Evolutionary conservation across 1,284 basidiomycete species (phyloP).

Genomic region (Apiotrichum brassicae): DNA sequence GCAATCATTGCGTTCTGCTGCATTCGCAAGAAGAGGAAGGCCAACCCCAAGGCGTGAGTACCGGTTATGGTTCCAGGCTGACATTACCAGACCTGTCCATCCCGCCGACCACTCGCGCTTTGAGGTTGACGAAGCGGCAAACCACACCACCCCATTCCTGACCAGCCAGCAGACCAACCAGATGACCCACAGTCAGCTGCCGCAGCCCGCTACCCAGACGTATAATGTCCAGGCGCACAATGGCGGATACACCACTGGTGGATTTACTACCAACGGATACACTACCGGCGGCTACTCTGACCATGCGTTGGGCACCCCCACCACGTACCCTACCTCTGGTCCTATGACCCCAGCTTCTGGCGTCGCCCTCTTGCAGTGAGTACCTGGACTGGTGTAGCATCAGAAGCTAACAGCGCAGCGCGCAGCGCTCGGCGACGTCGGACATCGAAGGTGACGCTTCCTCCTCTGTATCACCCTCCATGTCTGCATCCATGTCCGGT

Average conservation of each 20-base stretch:
- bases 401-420: background rate
- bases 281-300: background rate
- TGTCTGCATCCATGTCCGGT: background rate
- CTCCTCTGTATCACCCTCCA: background rate
- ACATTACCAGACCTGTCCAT: background rate
- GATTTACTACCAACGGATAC: background rate
- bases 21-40: too few relatives aligned
- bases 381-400: background rate
- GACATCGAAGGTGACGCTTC: background rate
- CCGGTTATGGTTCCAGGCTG: too few relatives aligned
- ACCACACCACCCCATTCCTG: background rate
- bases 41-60: background rate
- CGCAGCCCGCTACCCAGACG: background rate
- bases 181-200: too few relatives aligned
- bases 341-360: background rate
- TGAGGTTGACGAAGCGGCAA: background rate
- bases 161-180: background rate
- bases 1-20: too few relatives aligned
- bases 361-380: background rate
- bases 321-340: background rate
- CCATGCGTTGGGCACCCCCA: background rate
- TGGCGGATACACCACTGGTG: background rate
- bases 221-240: background rate
- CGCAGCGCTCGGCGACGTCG: background rate
- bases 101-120: background rate